phyloP scores from a whole-genome alignment of 75 land plant species.

The Larix kaempferi region DNA sequence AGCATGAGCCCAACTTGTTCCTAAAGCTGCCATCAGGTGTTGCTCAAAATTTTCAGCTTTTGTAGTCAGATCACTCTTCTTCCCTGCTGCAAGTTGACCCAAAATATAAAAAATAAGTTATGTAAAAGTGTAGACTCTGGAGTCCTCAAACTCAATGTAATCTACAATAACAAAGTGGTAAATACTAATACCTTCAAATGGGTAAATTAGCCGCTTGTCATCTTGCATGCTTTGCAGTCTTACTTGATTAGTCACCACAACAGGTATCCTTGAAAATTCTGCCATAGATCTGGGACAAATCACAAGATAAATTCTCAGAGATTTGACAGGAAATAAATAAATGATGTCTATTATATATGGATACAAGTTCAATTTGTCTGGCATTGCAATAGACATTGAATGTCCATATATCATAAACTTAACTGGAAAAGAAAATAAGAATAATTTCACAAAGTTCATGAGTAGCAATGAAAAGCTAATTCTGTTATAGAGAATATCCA shows the following conservation, averaged over 20 bases:
- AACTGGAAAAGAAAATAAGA: too few relatives aligned
- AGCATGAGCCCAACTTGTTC: constrained; percentile 91
- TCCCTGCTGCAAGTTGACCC: constrained; percentile 22
- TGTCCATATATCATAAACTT: not conserved
- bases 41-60: constrained; percentile 29
- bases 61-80: constrained; percentile 11
- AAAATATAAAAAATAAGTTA: constrained; percentile 9
- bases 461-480: not conserved
- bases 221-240: constrained; percentile 31
- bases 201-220: constrained; percentile 7
- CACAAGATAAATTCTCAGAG: constrained; percentile 4
- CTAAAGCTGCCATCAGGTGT: constrained; percentile 74
- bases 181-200: constrained; percentile 38
- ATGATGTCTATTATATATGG: not conserved
- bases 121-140: constrained; percentile 1
- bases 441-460: not conserved
- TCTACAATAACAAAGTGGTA: not conserved
- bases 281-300: constrained; percentile 59
- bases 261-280: constrained; percentile 70
- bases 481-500: not conserved
- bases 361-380: not conserved
- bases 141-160: constrained; percentile 8
- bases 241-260: constrained; percentile 91
- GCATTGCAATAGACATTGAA: not conserved
- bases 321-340: not conserved